These are phyloP conservation scores for Aegilops sharonensis DNA, from an alignment of 176 grass and related monocot species.

Conservation along the genomic window DNA sequence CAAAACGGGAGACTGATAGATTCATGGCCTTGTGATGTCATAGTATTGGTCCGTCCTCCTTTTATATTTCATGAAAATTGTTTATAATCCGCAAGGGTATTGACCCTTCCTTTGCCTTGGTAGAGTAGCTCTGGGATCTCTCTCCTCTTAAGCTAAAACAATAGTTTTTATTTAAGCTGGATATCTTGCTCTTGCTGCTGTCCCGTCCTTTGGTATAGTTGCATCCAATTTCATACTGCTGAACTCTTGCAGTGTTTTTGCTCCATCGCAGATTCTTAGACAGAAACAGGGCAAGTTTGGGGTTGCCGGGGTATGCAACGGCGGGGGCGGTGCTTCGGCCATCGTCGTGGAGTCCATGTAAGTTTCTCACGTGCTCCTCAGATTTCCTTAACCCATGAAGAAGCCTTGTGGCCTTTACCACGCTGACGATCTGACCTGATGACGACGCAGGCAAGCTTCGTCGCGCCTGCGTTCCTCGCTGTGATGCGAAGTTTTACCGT, in stretches of 20 bases:
- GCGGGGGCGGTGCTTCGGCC: conserved; percentile 85
- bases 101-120: background rate
- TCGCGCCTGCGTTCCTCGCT: conserved; percentile 27
- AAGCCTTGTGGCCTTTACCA: background rate
- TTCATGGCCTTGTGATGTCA: background rate
- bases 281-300: conserved; percentile 55
- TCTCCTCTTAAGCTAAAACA: too few species aligned
- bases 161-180: too few species aligned
- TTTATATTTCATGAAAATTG: background rate
- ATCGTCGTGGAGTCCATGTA: conserved; percentile 84
- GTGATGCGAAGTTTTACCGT: conserved; percentile 34
- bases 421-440: background rate
- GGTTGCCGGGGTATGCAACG: conserved; percentile 89
- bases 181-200: too few species aligned
- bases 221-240: too few species aligned
- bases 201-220: too few species aligned
- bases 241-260: background rate
- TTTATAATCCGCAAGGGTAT: background rate
- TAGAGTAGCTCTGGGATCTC: too few species aligned
- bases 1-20: background rate
- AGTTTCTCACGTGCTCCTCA: conserved; percentile 7
- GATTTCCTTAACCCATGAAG: background rate
- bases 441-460: conserved; percentile 41
- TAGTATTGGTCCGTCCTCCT: background rate
- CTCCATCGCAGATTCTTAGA: conserved; percentile 54